These are phyloP conservation scores for Paecilomyces niveus DNA, from an alignment of 2,329 filamentous ascomycete species.

Conservation along the genomic window DNA sequence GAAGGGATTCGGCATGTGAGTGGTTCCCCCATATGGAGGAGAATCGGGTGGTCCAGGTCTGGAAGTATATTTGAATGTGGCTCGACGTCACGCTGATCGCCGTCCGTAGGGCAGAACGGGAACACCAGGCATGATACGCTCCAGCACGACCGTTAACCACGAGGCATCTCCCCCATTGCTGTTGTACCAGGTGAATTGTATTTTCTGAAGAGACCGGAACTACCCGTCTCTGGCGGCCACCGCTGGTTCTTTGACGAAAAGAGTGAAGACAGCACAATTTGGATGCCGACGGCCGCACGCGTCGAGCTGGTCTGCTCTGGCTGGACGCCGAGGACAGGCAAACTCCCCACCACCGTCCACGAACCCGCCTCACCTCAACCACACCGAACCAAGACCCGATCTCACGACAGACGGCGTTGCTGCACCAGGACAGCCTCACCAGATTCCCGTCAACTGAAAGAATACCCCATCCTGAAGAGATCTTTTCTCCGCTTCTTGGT, in stretches of 20 bases:
- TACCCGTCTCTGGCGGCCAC: too few species aligned
- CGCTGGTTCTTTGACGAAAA: neutral
- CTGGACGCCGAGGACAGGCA: neutral
- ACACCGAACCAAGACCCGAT: neutral
- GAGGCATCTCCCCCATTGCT: too few species aligned
- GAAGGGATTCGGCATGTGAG: neutral
- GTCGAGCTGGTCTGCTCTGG: neutral
- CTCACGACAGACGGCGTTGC: neutral
- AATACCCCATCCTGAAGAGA: neutral
- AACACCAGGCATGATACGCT: neutral
- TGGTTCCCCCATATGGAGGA: neutral
- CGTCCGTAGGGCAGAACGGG: neutral
- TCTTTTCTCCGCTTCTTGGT: neutral
- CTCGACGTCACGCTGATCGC: neutral
- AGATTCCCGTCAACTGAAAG: neutral
- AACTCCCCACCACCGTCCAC: neutral
- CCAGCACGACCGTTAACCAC: too few species aligned
- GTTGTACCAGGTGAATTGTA: too few species aligned
- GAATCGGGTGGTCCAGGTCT: neutral
- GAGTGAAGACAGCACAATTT: neutral
- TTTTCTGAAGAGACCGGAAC: too few species aligned
- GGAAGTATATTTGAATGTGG: neutral
- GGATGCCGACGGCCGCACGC: neutral
- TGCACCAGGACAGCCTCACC: neutral
- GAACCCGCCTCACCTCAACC: constrained; percentile 1